phyloP scores from a whole-genome alignment of 805 yeast genomes.

The Jamesozyma hellenica region DNA sequence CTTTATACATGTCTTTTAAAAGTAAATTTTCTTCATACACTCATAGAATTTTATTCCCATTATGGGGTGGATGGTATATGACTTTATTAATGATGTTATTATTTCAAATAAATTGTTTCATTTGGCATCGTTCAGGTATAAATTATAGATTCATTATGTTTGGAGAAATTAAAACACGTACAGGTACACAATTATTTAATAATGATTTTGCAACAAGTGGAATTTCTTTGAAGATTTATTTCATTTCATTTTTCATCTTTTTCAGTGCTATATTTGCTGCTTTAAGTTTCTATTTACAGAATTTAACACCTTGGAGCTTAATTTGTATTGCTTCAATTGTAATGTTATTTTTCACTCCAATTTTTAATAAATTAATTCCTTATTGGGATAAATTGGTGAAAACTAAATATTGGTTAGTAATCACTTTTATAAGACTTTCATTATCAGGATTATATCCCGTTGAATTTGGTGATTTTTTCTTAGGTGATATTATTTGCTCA shows the following conservation, averaged over 20 bases:
- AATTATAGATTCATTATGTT: conserved; percentile 82
- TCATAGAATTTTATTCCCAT: conserved; percentile 54
- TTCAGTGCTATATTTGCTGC: conserved; percentile 54
- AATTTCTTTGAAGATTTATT: conserved; percentile 38
- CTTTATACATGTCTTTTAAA: conserved; percentile 42
- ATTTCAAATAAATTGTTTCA: conserved; percentile 57
- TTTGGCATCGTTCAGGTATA: conserved; percentile 67
- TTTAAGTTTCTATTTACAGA: conserved; percentile 63
- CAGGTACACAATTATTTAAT: conserved; percentile 32
- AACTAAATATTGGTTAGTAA: conserved; percentile 71
- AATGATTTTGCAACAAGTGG: conserved; percentile 31
- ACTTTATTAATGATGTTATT: conserved; percentile 49
- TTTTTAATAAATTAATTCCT: conserved; percentile 13
- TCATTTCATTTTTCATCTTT: conserved; percentile 53
- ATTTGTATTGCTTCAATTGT: conserved; percentile 29
- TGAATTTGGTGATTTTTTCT: conserved; percentile 85
- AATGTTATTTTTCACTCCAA: conserved; percentile 14
- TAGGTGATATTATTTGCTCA: conserved; percentile 87
- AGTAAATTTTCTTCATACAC: conserved; percentile 34
- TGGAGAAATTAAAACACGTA: conserved; percentile 62
- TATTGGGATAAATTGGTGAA: conserved; percentile 32
- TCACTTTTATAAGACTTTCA: conserved; percentile 60
- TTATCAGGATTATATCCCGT: conserved; percentile 88
- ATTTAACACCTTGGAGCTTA: conserved; percentile 65
- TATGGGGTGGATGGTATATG: conserved; percentile 88